Conservation (phyloP, 2,329 filamentous ascomycete genomes). For the Phaeoacremonium minimum region DNA sequence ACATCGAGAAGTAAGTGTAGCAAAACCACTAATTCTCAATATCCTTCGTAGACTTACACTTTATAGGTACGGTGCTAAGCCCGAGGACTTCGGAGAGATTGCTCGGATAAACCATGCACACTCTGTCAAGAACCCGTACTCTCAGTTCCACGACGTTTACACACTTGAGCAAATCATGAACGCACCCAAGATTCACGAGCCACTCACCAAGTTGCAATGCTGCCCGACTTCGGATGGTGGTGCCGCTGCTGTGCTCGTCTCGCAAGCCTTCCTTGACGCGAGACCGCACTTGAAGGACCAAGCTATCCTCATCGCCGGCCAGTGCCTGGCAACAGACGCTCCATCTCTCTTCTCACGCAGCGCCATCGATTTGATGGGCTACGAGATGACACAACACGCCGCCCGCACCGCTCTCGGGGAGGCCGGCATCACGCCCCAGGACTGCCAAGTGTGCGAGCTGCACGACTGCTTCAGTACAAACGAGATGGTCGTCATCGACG, state of each 20-base stretch:
- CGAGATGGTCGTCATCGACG: slow-evolving; percentile 87
- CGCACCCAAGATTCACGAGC: slow-evolving; percentile 73
- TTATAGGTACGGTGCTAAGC: slow-evolving; percentile 70
- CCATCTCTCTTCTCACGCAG: slow-evolving; percentile 73
- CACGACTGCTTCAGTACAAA: slow-evolving; percentile 98
- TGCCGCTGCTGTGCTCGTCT: slow-evolving; percentile 84
- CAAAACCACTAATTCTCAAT: neutral
- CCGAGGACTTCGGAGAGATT: slow-evolving; percentile 91
- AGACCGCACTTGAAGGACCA: slow-evolving; percentile 76
- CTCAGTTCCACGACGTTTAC: slow-evolving; percentile 94
- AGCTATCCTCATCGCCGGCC: slow-evolving; percentile 85
- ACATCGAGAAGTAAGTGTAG: slow-evolving; percentile 78
- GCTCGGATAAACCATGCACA: slow-evolving; percentile 90
- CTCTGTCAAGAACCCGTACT: slow-evolving; percentile 89
- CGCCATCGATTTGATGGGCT: slow-evolving; percentile 86
- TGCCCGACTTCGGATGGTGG: slow-evolving; percentile 93
- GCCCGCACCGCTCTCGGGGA: slow-evolving; percentile 67
- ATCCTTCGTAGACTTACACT: neutral
- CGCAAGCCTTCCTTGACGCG: slow-evolving; percentile 80
- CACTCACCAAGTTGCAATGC: slow-evolving; percentile 96
- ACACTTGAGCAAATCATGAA: slow-evolving; percentile 76
- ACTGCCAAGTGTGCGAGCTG: slow-evolving; percentile 82
- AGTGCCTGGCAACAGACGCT: slow-evolving; percentile 80
- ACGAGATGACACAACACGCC: slow-evolving; percentile 75
- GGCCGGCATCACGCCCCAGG: slow-evolving; percentile 62